phyloP scores from a whole-genome alignment of 192 early-diverging fungal species.

The Coemansia sp. region DNA sequence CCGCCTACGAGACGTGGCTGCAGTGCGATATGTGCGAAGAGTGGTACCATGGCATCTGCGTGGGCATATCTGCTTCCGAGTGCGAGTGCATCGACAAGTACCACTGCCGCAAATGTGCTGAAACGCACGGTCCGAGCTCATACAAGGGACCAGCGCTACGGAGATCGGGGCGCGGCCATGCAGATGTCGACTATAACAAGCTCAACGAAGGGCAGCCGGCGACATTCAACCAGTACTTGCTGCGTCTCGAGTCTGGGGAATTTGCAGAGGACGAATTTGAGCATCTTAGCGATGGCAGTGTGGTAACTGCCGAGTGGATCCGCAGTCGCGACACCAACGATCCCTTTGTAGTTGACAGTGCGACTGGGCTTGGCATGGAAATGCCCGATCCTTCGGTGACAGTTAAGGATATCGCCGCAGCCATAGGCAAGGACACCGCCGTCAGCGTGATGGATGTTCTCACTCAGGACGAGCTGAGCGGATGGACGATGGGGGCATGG shows the following conservation, averaged over 20 bases:
- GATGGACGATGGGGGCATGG: slow-evolving; percentile 85
- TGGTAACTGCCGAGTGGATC: slow-evolving; percentile 70
- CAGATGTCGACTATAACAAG: slow-evolving; percentile 80
- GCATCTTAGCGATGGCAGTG: slow-evolving; percentile 61
- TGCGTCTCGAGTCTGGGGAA: slow-evolving; percentile 68
- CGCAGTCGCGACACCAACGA: slow-evolving; percentile 64
- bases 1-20: slow-evolving; percentile 64
- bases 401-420: slow-evolving; percentile 62
- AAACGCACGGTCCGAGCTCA: slow-evolving; percentile 63
- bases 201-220: slow-evolving; percentile 77
- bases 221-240: slow-evolving; percentile 80
- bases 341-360: slow-evolving; percentile 72
- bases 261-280: slow-evolving; percentile 72
- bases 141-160: slow-evolving; percentile 55
- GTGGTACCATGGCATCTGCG: slow-evolving; percentile 69
- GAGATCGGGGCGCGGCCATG: slow-evolving; percentile 62
- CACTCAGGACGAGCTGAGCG: slow-evolving; percentile 78
- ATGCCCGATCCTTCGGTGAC: slow-evolving; percentile 72
- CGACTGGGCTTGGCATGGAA: slow-evolving; percentile 76
- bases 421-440: slow-evolving; percentile 64
- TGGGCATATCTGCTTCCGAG: slow-evolving; percentile 59
- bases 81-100: slow-evolving; percentile 67
- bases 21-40: slow-evolving; percentile 68
- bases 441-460: slow-evolving; percentile 91
- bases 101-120: slow-evolving; percentile 63